A percentile compares a stretch with the other conserved stretches of the same genome.
Conservation (phyloP, 2,329 filamentous ascomycete species). For the Beauveria brongniartii region DNA sequence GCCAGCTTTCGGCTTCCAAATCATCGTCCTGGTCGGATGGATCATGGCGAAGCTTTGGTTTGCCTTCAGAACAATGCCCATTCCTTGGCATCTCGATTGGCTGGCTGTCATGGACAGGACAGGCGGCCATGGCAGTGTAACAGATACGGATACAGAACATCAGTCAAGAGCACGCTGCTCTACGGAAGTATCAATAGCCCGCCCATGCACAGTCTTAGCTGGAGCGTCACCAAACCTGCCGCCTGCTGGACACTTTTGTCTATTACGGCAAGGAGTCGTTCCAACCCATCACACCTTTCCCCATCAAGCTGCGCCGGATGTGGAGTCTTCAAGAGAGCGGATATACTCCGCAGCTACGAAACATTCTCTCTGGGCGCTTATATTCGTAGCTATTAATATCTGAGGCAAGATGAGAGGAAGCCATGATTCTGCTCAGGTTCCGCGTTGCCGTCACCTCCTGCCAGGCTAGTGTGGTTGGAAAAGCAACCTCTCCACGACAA, state of each 20-base stretch:
- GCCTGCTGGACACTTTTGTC: background rate
- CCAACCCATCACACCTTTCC: background rate
- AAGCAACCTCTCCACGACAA: background rate
- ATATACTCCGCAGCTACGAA: slow-evolving; percentile 3
- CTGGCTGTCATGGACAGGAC: background rate
- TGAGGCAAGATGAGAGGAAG: background rate
- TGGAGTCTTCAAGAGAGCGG: background rate
- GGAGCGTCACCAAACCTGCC: background rate
- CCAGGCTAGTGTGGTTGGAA: background rate
- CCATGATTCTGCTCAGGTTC: background rate
- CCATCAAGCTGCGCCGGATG: background rate
- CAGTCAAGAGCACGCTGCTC: too few species aligned
- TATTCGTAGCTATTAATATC: slow-evolving; percentile 6
- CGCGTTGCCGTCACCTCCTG: background rate
- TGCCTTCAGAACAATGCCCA: background rate
- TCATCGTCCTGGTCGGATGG: background rate
- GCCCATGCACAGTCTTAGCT: too few species aligned
- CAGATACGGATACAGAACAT: too few species aligned
- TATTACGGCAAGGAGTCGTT: background rate
- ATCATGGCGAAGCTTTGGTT: background rate
- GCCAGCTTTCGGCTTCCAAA: background rate
- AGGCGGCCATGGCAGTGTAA: too few species aligned
- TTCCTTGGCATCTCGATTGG: background rate
- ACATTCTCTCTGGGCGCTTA: slow-evolving; percentile 4
- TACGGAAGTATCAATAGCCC: too few species aligned